Evolutionary conservation across 2,329 filamentous ascomycete genomes (phyloP), one percentile per base, ranked within the genome.

Genomic region (Scorias spongiosa): DNA sequence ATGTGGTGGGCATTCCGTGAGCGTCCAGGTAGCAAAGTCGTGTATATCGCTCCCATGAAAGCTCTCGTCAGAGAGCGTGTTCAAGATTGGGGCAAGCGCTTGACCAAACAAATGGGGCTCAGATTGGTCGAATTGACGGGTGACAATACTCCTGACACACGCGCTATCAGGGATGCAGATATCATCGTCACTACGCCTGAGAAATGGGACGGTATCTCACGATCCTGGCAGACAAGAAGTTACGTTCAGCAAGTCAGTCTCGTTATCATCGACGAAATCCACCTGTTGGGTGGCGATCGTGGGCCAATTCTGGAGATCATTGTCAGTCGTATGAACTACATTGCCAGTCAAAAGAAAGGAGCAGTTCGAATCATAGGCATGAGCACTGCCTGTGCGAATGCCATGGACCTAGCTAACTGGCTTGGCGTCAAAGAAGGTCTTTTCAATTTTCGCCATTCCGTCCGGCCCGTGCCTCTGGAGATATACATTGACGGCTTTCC

Each of bases 1-100:
- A 96, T 98, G 89, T 98, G 93, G 93, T 95, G 88, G 87, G 89
- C 91, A 2, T 96, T 98, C 66, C 79, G 88, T 11, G 88, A 95
- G 59, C 81, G 82, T 42, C 91, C 91, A 1, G 87, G 88, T 2
- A 94, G 87, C 2, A 98, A 98, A 66, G 88, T 98, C 2, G 91
- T 98, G 10, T 98, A 98, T 61, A 96, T 98, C 58, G 91, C 91
- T 2, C 93, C 93, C 0, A 98, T 98, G 93, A 98, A 98, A 64
- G 93, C 93, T 0, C 78, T 98, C 29, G 91, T 98, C 15, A 84
- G 91, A 2, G 91, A 98, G 62, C 79, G 91, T 64, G 89, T 98
- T 20, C 84, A 93, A 57, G 93, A 98, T 59, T 98, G 91, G 93
- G 78, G 83, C 10, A 75, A 75, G 46, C 78, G 91, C 12, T 73